Conservation (phyloP, 2,329 filamentous ascomycete species). For the Fusarium incarnatum region DNA sequence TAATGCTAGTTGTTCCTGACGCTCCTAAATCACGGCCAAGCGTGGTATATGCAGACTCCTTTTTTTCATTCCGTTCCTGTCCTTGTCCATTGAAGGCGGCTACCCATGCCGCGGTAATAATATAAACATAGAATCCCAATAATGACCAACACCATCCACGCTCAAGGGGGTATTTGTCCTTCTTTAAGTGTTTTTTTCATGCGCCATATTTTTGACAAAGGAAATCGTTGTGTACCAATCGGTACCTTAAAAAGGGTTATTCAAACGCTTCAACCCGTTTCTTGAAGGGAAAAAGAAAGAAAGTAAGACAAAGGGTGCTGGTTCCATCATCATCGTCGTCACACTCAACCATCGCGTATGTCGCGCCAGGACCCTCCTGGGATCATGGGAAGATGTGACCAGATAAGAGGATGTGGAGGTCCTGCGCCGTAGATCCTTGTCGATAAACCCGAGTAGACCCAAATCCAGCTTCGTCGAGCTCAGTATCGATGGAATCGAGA, state of each 20-base stretch:
- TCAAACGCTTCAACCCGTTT: constrained; percentile 39
- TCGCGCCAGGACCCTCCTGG: constrained; percentile 39
- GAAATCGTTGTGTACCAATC: constrained; percentile 37
- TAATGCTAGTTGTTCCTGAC: constrained; percentile 43
- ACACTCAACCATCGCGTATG: constrained; percentile 30
- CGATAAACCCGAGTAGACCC: constrained; percentile 20
- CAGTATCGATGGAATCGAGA: constrained; percentile 37
- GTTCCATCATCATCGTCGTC: constrained; percentile 26
- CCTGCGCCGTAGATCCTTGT: constrained; percentile 28
- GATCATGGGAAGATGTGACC: constrained; percentile 35
- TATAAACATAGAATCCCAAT: constrained; percentile 37
- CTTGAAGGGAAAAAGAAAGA: constrained; percentile 22
- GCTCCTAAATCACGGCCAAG: constrained; percentile 44
- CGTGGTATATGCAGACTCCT: constrained; percentile 46
- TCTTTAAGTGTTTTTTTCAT: constrained; percentile 49
- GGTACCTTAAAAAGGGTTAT: constrained; percentile 38
- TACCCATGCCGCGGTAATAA: constrained; percentile 31
- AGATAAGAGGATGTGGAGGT: constrained; percentile 3
- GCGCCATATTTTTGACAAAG: constrained; percentile 46
- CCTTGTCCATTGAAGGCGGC: constrained; percentile 32
- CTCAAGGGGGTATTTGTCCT: constrained; percentile 49
- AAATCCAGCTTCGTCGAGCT: constrained; percentile 26
- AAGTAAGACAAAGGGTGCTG: constrained; percentile 18
- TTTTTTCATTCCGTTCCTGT: constrained; percentile 43
- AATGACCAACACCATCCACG: constrained; percentile 45